These are phyloP conservation scores for Haplographium delicatum DNA, from an alignment of 495 filamentous ascomycete species.

Conservation along the genomic window DNA sequence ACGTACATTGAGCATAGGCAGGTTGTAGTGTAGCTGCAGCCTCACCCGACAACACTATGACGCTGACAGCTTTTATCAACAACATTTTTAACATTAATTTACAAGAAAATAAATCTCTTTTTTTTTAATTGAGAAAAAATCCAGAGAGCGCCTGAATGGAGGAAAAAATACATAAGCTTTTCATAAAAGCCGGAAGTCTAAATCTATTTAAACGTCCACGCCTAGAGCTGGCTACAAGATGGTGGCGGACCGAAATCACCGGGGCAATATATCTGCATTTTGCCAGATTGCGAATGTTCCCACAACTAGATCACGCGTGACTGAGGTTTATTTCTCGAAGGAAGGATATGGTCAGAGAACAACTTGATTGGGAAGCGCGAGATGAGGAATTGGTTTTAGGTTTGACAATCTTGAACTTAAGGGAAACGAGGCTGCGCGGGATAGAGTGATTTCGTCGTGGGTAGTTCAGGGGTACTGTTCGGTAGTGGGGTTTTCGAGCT, in stretches of 20 bases:
- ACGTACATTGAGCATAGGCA: conserved; percentile 21
- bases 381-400: neutral
- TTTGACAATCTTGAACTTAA: neutral
- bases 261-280: conserved; percentile 17
- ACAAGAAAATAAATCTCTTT: too few relatives aligned
- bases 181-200: neutral
- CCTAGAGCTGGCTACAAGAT: neutral
- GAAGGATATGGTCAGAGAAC: too few relatives aligned
- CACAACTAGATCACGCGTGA: too few relatives aligned
- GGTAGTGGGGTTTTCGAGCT: too few relatives aligned
- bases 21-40: conserved; percentile 10
- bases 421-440: neutral
- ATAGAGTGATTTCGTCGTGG: neutral
- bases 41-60: too few relatives aligned
- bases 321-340: too few relatives aligned
- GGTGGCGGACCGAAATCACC: conserved; percentile 17
- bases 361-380: neutral
- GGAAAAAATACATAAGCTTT: neutral
- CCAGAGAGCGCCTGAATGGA: neutral
- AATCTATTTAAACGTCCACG: neutral
- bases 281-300: conserved; percentile 12
- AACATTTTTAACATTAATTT: too few relatives aligned
- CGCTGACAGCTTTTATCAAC: too few relatives aligned
- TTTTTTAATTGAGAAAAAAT: too few relatives aligned
- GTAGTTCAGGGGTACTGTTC: too few relatives aligned